Conservation (phyloP, 225 moss, liverwort and hornwort genomes). For the Anthoceros angustus region DNA sequence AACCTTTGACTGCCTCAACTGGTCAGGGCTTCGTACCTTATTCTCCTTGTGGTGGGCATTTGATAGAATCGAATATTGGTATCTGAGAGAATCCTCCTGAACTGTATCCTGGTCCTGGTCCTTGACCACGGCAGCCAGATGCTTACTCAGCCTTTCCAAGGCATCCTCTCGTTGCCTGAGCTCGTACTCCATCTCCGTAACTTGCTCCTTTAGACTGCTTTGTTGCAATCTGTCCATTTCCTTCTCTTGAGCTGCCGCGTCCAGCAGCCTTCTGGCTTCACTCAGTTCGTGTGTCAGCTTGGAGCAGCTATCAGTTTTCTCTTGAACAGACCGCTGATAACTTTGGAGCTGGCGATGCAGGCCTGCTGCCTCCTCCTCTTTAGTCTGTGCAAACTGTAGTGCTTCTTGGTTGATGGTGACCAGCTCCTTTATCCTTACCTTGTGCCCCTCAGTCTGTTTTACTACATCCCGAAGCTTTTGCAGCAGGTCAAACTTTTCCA, state of each 20-base stretch:
- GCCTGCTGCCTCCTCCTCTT: constrained; percentile 30
- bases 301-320: constrained; percentile 21
- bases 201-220: constrained; percentile 15
- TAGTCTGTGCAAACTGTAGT: constrained; percentile 19
- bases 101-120: constrained; percentile 24
- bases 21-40: constrained; percentile 20
- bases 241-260: constrained; percentile 8
- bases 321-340: constrained; percentile 14
- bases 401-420: constrained; percentile 34
- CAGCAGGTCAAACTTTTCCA: constrained; percentile 22
- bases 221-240: constrained; percentile 20
- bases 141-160: constrained; percentile 22
- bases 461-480: constrained; percentile 12
- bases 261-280: constrained; percentile 15
- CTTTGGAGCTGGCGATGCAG: constrained; percentile 11
- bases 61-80: constrained; percentile 4
- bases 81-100: constrained; percentile 12
- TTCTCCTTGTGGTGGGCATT: constrained; percentile 29
- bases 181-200: constrained; percentile 27
- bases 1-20: constrained; percentile 25
- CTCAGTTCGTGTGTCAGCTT: constrained; percentile 19
- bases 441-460: constrained; percentile 17
- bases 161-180: constrained; percentile 29
- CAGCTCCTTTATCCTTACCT: constrained; percentile 20
- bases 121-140: constrained; percentile 24